A percentile compares a stretch with the other conserved stretches of the same genome.
Conservation (phyloP, 1,284 basidiomycete genomes). For the Irpex rosettiformis region DNA sequence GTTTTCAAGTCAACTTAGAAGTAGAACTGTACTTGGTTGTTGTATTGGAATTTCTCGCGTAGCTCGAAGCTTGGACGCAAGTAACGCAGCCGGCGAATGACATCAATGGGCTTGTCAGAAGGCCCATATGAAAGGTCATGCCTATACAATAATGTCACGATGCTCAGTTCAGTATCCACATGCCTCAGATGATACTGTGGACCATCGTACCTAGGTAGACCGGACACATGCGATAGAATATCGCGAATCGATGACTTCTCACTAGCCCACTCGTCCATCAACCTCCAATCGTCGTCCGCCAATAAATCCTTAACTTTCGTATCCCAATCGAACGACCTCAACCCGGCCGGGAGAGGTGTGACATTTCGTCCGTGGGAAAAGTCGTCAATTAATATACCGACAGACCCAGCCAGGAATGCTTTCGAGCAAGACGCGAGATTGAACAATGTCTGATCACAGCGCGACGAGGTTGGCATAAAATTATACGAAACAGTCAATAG, state of each 20-base stretch:
- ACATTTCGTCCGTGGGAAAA: conserved; percentile 29
- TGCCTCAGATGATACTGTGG: background rate
- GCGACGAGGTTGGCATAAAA: background rate
- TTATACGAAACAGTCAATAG: background rate
- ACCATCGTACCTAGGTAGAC: conserved; percentile 20
- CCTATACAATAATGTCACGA: too few species aligned
- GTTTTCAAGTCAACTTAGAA: conserved; percentile 2
- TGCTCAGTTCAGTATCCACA: too few species aligned
- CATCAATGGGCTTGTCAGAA: conserved; percentile 25
- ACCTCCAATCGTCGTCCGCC: conserved; percentile 25
- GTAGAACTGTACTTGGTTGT: conserved; percentile 31
- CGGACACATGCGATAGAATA: conserved; percentile 23
- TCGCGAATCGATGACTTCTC: conserved; percentile 30
- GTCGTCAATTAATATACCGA: conserved; percentile 36
- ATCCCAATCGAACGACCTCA: conserved; percentile 30
- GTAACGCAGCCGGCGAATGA: conserved; percentile 28
- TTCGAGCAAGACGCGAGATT: conserved; percentile 32
- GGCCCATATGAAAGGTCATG: conserved; percentile 34
- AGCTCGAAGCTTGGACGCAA: conserved; percentile 35
- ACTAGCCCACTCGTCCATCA: conserved; percentile 31
- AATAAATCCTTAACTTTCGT: conserved; percentile 31
- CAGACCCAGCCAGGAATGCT: conserved; percentile 31
- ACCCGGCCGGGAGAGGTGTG: conserved; percentile 29
- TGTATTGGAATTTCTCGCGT: conserved; percentile 38
- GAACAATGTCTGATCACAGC: conserved; percentile 34